Base-by-base conservation (phyloP, 495 filamentous ascomycete genomes). In the Aspergillus diversus region DNA sequence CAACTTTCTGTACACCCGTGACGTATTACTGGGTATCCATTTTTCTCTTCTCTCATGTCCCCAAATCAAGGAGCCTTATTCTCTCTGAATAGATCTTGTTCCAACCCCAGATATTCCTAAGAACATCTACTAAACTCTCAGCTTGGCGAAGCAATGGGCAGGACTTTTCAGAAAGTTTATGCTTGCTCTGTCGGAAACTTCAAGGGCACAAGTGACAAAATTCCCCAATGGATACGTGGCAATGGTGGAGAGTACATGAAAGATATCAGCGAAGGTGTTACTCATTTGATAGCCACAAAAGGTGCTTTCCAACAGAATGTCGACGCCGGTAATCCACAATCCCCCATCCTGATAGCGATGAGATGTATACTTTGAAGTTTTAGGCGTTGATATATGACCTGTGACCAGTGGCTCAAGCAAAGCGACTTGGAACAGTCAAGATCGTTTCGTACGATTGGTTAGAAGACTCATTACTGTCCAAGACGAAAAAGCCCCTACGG, bases 371-470 rank as follows among this genome's bases (percentile, higher is more conserved):
- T 43, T 15, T 4, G 5, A 11, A 43, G n/a, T 12, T 43, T 12
- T 11, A 5, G 32, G 27, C 13, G 32, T 33, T 58, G 31, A 58
- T 34, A 15, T 39, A 34, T 60, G 7, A 27, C 12, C 15, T 42
- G 31, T 8, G 2, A 31, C 33, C 39, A 86, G 84, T 86, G 9
- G 60, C 72, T 61, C 67, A 73, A 68, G 84, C 80, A 1, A 74
- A 71, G 43, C 59, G 55, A 1, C 63, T 78, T 1, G 66, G 63
- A 7, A 71, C 70, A 5, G 68, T 86, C 60, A 75, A 79, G 5
- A 85, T 90, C 33, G 85, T 91, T 15, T 75, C 73, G 8, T 84
- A 77, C 33, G 87, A 89, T 67, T 91, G 87, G 87, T 71, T 90
- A 3, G 80, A 84, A 61, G 85, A 89, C 17, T 81, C 76, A 0